phyloP scores from a whole-genome alignment of 192 early-diverging fungal species.

The Diversispora eburnea region DNA sequence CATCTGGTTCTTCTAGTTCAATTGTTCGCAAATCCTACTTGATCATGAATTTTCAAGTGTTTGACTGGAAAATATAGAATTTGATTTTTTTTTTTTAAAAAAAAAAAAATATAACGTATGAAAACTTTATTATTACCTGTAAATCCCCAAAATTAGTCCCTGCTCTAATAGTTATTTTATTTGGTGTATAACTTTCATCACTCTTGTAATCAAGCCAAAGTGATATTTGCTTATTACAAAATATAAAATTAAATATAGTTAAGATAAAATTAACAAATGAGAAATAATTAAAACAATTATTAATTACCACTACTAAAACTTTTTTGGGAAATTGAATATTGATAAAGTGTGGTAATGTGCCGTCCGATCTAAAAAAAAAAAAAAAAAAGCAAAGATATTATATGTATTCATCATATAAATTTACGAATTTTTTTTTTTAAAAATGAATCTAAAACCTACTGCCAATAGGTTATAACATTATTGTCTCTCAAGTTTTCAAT shows the following conservation, averaged over 20 bases:
- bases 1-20: conserved; percentile 56
- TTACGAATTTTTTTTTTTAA: neutral
- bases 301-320: conserved; percentile 53
- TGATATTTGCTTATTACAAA: conserved; percentile 48
- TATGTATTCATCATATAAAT: neutral
- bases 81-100: neutral
- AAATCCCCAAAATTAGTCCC: conserved; percentile 68
- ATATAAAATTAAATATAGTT: neutral
- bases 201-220: conserved; percentile 68
- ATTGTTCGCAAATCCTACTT: conserved; percentile 47
- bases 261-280: neutral
- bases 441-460: conserved; percentile 44
- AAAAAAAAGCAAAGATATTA: conserved; percentile 25
- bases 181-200: conserved; percentile 84
- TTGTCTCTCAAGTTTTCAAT: conserved; percentile 64
- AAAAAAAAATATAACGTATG: neutral
- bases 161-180: conserved; percentile 56
- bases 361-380: conserved; percentile 58
- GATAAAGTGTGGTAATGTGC: conserved; percentile 69
- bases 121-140: conserved; percentile 36
- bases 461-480: conserved; percentile 74
- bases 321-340: conserved; percentile 66
- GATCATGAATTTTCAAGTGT: neutral
- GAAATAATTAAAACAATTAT: conserved; percentile 23
- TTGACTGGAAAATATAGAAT: conserved; percentile 4